Percentiles rank a stretch among this genome's conserved stretches.
phyloP scores from a whole-genome alignment of 306 rosid genomes.

The Carpinus viminea region DNA sequence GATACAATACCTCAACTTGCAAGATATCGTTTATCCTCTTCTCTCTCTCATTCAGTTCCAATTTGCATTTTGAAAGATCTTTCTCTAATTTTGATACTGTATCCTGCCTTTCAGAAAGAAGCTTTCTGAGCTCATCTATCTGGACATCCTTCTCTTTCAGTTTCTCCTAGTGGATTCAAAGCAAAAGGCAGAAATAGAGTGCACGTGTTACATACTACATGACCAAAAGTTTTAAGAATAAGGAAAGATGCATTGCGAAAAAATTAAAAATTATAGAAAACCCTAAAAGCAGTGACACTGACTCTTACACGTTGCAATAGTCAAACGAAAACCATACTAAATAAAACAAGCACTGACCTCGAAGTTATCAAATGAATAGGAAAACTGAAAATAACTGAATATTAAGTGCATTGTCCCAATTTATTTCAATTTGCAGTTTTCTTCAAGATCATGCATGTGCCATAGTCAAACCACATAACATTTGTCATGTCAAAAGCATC shows the following conservation, averaged over 20 bases:
- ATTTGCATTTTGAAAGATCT: slow-evolving; percentile 63
- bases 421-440: neutral
- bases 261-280: neutral
- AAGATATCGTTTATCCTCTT: slow-evolving; percentile 57
- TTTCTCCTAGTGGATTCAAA: slow-evolving; percentile 51
- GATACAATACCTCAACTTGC: slow-evolving; percentile 60
- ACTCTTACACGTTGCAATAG: neutral
- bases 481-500: neutral
- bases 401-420: neutral
- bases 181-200: neutral
- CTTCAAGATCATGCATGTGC: neutral
- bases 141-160: slow-evolving; percentile 65
- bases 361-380: neutral
- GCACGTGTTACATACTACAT: neutral
- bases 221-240: neutral
- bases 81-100: slow-evolving; percentile 55
- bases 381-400: neutral
- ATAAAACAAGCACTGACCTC: neutral
- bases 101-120: slow-evolving; percentile 58
- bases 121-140: slow-evolving; percentile 54
- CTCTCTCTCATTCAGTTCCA: slow-evolving; percentile 64
- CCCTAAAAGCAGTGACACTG: neutral
- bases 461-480: neutral
- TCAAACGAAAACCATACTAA: neutral
- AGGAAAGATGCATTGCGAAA: neutral